Percentiles rank a stretch among this genome's conserved stretches.
Evolutionary conservation across 805 yeast species (phyloP).

Genomic region (Wickerhamiella shivajii): DNA sequence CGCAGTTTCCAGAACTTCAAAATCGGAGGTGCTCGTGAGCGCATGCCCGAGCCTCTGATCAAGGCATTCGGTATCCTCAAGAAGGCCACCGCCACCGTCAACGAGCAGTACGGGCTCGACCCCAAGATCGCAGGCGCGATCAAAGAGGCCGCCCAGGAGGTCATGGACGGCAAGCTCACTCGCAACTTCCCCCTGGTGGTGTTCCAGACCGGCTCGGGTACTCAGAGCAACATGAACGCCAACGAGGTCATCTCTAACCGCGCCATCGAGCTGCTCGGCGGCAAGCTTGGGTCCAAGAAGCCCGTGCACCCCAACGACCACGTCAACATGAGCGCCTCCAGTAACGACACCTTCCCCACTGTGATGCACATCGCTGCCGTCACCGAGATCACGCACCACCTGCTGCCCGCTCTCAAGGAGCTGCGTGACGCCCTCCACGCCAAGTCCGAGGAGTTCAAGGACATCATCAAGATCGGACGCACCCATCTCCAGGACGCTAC

Average conservation of each 20-base stretch:
- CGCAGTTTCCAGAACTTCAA: slow-evolving; percentile 88
- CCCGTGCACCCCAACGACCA: slow-evolving; percentile 99
- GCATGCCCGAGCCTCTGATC: slow-evolving; percentile 82
- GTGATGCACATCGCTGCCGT: slow-evolving; percentile 99
- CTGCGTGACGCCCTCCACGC: slow-evolving; percentile 65
- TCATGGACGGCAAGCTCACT: slow-evolving; percentile 74
- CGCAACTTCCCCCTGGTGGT: slow-evolving; percentile 97
- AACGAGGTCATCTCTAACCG: slow-evolving; percentile 97
- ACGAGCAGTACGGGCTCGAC: slow-evolving; percentile 72
- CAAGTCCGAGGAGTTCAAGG: slow-evolving; percentile 70
- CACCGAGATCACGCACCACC: slow-evolving; percentile 57
- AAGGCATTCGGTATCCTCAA: slow-evolving; percentile 87
- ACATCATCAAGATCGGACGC: slow-evolving; percentile 96
- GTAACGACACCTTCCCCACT: slow-evolving; percentile 98
- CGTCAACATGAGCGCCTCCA: slow-evolving; percentile 96
- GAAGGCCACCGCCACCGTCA: slow-evolving; percentile 88
- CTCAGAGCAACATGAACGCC: slow-evolving; percentile 98
- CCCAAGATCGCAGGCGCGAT: slow-evolving; percentile 74
- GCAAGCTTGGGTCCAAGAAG: slow-evolving; percentile 75
- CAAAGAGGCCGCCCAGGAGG: slow-evolving; percentile 90
- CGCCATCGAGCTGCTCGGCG: slow-evolving; percentile 93
- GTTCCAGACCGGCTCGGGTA: slow-evolving; percentile 98
- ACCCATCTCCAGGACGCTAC: slow-evolving; percentile 98
- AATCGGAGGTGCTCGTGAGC: slow-evolving; percentile 85
- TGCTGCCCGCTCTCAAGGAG: slow-evolving; percentile 66